Conservation (phyloP, 2,329 filamentous ascomycete genomes). For the Paecilomyces niveus region DNA sequence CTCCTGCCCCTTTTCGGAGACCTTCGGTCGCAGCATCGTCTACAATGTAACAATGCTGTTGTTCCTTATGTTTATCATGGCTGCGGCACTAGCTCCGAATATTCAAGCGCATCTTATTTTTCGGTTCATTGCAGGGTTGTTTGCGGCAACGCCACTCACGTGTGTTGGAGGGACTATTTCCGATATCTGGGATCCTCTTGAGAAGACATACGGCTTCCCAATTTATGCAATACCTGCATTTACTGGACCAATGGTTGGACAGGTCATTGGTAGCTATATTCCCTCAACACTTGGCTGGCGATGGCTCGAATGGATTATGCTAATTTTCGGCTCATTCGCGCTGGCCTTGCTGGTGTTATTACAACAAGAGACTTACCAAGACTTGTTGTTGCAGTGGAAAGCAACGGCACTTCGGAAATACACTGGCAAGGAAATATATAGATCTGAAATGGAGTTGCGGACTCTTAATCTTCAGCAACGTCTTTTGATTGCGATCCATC, state of each 20-base stretch:
- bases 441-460: conserved; percentile 40
- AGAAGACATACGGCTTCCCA: conserved; percentile 44
- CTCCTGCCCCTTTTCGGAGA: conserved; percentile 43
- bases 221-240: conserved; percentile 43
- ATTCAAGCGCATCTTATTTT: conserved; percentile 43
- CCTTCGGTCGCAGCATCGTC: conserved; percentile 40
- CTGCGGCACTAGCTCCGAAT: conserved; percentile 40
- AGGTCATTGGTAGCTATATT: conserved; percentile 39
- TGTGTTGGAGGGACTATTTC: conserved; percentile 38
- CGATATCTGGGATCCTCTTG: conserved; percentile 41
- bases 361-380: conserved; percentile 46
- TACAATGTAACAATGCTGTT: conserved; percentile 42
- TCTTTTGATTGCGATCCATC: conserved; percentile 38
- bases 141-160: conserved; percentile 37
- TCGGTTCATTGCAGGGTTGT: conserved; percentile 44
- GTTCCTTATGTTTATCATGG: conserved; percentile 46
- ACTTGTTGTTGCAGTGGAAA: conserved; percentile 41
- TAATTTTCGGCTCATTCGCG: conserved; percentile 29
- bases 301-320: conserved; percentile 41
- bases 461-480: conserved; percentile 32
- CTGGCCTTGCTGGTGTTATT: conserved; percentile 34
- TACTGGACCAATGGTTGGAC: conserved; percentile 27
- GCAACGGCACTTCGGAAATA: conserved; percentile 32
- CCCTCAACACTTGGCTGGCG: conserved; percentile 38
- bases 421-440: conserved; percentile 41